These are phyloP conservation scores for Pistacia integerrima DNA, from an alignment of 345 rosid genomes.

Conservation along the genomic window DNA sequence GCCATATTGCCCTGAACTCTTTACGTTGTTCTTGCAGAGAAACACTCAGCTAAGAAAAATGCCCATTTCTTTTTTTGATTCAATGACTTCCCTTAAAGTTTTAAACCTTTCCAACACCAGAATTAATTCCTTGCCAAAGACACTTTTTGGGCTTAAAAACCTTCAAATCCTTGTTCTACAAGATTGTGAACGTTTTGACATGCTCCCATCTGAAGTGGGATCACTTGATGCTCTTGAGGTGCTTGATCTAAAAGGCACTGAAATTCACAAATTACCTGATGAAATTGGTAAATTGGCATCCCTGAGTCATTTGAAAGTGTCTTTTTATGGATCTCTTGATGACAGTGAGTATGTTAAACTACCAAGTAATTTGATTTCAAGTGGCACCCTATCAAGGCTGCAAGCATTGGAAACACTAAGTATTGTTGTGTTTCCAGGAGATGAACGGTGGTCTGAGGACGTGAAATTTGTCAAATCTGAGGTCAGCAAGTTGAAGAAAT, in stretches of 20 bases:
- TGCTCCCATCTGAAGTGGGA: conserved; percentile 18
- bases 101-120: conserved; percentile 22
- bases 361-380: not conserved
- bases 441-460: conserved; percentile 13
- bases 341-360: conserved; percentile 8
- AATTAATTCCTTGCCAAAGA: conserved; percentile 22
- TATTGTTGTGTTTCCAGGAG: conserved; percentile 19
- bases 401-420: conserved; percentile 10
- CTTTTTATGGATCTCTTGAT: conserved; percentile 24
- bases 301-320: conserved; percentile 22
- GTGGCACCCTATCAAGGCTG: conserved; percentile 5
- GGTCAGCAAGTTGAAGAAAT: not conserved
- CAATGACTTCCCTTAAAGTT: conserved; percentile 19
- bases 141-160: conserved; percentile 11
- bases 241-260: conserved; percentile 21
- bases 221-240: conserved; percentile 16
- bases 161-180: conserved; percentile 13
- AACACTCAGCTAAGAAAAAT: conserved; percentile 18
- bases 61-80: conserved; percentile 15
- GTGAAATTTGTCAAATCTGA: conserved; percentile 1
- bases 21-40: conserved; percentile 18
- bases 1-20: conserved; percentile 16
- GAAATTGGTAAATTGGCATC: not conserved
- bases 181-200: conserved; percentile 13
- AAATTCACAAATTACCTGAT: conserved; percentile 3